These are phyloP conservation scores for Taiwanofungus camphoratus DNA, from an alignment of 1,284 basidiomycete species.

Conservation along the genomic window DNA sequence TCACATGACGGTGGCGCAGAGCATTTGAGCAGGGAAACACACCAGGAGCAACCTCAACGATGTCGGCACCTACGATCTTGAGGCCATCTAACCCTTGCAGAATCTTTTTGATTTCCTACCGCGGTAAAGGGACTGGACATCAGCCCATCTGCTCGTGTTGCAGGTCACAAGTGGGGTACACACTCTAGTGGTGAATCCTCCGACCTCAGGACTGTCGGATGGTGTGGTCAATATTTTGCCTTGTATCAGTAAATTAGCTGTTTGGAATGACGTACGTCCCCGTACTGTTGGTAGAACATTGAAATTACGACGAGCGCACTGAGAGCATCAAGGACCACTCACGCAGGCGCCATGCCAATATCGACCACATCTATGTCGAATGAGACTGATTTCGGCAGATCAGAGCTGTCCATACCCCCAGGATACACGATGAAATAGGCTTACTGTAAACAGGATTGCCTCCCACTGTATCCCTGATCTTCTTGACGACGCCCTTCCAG, in stretches of 20 bases:
- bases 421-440: conserved; percentile 9
- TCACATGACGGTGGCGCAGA: background rate
- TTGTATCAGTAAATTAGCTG: background rate
- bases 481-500: conserved; percentile 29
- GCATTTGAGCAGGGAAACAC: conserved; percentile 4
- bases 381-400: conserved; percentile 19
- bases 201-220: conserved; percentile 32
- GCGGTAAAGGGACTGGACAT: background rate
- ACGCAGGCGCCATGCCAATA: conserved; percentile 35
- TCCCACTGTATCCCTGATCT: conserved; percentile 29
- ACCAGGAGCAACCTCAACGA: conserved; percentile 35
- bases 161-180: conserved; percentile 5
- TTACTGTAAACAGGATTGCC: conserved; percentile 33
- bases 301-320: background rate
- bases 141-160: background rate
- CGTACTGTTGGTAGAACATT: conserved; percentile 19
- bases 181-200: conserved; percentile 34
- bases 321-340: conserved; percentile 9
- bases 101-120: conserved; percentile 35
- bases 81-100: conserved; percentile 32
- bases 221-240: background rate
- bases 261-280: conserved; percentile 27
- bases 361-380: conserved; percentile 34
- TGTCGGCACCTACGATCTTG: conserved; percentile 35
- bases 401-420: no score